A percentile compares a stretch with the other conserved stretches of the same genome.
Evolutionary conservation across 139 green algal genomes (phyloP).

Genomic region (Chlamydomonas incerta): DNA sequence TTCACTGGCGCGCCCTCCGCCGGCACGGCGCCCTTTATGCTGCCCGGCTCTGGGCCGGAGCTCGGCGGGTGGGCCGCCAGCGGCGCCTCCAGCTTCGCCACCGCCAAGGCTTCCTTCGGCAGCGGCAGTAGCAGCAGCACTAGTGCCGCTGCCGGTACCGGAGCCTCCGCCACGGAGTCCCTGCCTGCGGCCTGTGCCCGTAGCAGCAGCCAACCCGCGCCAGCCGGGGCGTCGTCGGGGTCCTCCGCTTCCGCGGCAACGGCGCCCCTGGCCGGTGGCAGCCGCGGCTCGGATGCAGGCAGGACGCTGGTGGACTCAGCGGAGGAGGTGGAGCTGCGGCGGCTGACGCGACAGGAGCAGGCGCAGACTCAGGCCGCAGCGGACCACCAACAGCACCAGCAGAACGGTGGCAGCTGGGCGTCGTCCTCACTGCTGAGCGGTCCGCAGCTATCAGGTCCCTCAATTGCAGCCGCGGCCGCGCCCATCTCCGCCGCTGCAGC

Average conservation of each 20-base stretch:
- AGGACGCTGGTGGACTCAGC: conserved; percentile 28
- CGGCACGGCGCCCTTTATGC: neutral
- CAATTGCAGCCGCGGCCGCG: neutral
- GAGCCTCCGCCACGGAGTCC: no score
- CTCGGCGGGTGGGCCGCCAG: neutral
- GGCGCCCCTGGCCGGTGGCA: no score
- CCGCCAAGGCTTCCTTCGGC: no score
- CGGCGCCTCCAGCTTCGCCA: no score
- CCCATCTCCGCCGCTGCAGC: neutral
- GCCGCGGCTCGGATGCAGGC: neutral
- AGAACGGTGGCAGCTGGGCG: no score
- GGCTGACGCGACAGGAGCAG: neutral
- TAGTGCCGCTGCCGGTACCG: no score
- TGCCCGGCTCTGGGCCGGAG: neutral
- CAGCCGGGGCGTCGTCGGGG: no score
- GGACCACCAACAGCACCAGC: neutral
- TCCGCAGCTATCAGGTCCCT: no score
- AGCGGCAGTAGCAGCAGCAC: neutral
- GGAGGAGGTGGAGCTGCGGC: conserved; percentile 32
- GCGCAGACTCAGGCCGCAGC: neutral
- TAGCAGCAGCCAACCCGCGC: no score
- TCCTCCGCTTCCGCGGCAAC: no score
- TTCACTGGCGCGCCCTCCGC: neutral
- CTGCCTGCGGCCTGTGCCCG: neutral
- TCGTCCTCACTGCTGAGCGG: neutral